Percentiles rank a stretch among this genome's conserved stretches.
Evolutionary conservation across 495 filamentous ascomycete species (phyloP).

Genomic region (Penicillium manginii): DNA sequence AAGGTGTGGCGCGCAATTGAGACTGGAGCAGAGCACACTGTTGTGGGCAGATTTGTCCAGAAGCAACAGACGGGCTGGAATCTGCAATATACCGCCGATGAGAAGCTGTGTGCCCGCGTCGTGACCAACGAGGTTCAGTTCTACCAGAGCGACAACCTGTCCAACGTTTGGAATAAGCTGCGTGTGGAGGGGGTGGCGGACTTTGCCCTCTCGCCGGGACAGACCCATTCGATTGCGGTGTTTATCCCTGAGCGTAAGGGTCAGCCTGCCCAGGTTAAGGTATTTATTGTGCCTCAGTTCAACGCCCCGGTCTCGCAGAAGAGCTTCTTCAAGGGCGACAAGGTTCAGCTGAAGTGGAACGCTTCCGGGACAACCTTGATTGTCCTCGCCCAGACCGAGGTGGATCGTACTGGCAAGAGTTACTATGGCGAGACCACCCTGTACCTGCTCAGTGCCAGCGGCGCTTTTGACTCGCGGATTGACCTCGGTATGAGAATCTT

Average conservation of each 20-base stretch:
- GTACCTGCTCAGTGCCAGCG: slow-evolving; percentile 90
- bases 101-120: slow-evolving; percentile 85
- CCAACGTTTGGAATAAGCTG: slow-evolving; percentile 91
- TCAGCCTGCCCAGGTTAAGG: slow-evolving; percentile 88
- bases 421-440: slow-evolving; percentile 99
- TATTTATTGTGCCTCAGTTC: slow-evolving; percentile 90
- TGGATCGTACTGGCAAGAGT: slow-evolving; percentile 96
- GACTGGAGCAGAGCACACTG: slow-evolving; percentile 61
- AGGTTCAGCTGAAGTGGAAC: slow-evolving; percentile 98
- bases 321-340: slow-evolving; percentile 99
- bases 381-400: slow-evolving; percentile 96
- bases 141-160: slow-evolving; percentile 83
- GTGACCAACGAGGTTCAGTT: slow-evolving; percentile 99
- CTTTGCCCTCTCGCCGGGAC: slow-evolving; percentile 86
- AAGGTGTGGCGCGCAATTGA: slow-evolving; percentile 89
- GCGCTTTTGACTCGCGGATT: slow-evolving; percentile 88
- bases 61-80: slow-evolving; percentile 97
- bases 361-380: slow-evolving; percentile 84
- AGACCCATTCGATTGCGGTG: slow-evolving; percentile 86
- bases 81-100: slow-evolving; percentile 92
- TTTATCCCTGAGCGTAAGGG: slow-evolving; percentile 97
- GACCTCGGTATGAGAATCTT: slow-evolving; percentile 61
- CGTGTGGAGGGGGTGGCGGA: slow-evolving; percentile 88
- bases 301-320: slow-evolving; percentile 83
- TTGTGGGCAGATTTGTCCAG: slow-evolving; percentile 90